A percentile compares a stretch with the other conserved stretches of the same genome.
These are phyloP conservation scores for Sistotremastrum suecicum DNA, from an alignment of 768 basidiomycete genomes.

Conservation along the genomic window DNA sequence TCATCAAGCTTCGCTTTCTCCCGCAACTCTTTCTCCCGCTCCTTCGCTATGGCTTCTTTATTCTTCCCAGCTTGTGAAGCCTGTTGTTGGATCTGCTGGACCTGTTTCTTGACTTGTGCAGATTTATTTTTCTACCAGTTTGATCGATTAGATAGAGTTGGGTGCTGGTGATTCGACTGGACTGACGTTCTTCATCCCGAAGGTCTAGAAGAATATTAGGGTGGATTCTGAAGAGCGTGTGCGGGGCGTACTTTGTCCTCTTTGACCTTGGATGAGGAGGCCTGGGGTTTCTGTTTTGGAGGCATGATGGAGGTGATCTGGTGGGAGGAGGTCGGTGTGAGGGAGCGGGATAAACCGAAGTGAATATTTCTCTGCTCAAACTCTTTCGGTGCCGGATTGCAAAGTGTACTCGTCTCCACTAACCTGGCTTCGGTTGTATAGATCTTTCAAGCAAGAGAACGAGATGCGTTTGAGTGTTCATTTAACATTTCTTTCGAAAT, in stretches of 20 bases:
- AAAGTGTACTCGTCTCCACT: no score
- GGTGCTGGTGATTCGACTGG: constrained; percentile 1
- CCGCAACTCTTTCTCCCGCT: constrained; percentile 67
- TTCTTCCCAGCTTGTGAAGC: constrained; percentile 66
- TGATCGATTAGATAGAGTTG: not conserved
- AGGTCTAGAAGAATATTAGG: constrained; percentile 39
- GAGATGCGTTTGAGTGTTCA: no score
- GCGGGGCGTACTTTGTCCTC: constrained; percentile 57
- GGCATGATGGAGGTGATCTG: constrained; percentile 35
- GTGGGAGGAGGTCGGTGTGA: not conserved
- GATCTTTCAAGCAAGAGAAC: no score
- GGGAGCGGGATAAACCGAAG: no score
- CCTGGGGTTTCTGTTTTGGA: constrained; percentile 48
- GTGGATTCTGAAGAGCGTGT: constrained; percentile 14
- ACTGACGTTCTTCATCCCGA: constrained; percentile 79
- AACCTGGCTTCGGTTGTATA: no score
- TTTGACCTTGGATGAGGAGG: constrained; percentile 53
- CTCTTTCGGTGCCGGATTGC: no score
- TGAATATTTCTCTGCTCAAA: no score
- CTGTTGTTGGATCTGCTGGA: constrained; percentile 70
- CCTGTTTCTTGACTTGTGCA: constrained; percentile 78
- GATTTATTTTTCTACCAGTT: constrained; percentile 78
- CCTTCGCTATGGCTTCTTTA: constrained; percentile 64
- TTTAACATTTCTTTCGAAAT: no score
- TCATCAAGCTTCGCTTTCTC: constrained; percentile 67